Percentiles rank a stretch among this genome's conserved stretches.
Evolutionary conservation across 441 rosid genomes (phyloP).

Genomic region (Adansonia gregorii): DNA sequence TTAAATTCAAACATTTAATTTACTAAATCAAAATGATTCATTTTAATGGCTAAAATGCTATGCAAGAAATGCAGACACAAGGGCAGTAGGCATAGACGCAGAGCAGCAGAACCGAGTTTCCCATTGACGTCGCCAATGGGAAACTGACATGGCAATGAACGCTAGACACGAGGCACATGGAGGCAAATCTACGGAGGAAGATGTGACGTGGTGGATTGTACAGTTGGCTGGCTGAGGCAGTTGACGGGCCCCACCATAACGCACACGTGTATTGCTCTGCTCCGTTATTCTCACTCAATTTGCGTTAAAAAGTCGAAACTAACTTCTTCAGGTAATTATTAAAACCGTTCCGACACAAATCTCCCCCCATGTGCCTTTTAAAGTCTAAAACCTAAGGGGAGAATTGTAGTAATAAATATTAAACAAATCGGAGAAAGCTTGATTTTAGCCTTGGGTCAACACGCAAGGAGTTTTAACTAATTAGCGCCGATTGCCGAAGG

Average conservation of each 20-base stretch:
- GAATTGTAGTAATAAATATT: too few species aligned
- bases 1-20: too few species aligned
- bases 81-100: too few species aligned
- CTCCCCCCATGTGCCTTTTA: not conserved
- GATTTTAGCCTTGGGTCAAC: too few species aligned
- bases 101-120: not conserved
- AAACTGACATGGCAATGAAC: slow-evolving; percentile 19
- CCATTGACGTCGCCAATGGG: not conserved
- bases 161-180: not conserved
- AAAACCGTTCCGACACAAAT: slow-evolving; percentile 34
- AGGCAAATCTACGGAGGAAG: slow-evolving; percentile 30
- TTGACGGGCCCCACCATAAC: slow-evolving; percentile 19
- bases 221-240: slow-evolving; percentile 36
- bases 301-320: not conserved
- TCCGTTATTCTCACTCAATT: not conserved
- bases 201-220: slow-evolving; percentile 31
- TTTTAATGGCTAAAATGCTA: too few species aligned
- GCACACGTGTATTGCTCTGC: slow-evolving; percentile 26
- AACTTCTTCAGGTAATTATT: slow-evolving; percentile 32
- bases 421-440: too few species aligned
- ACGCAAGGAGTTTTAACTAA: not conserved
- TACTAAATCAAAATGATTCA: not conserved
- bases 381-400: not conserved
- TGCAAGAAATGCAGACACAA: not conserved
- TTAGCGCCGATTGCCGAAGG: not conserved